Conservation (phyloP, 805 yeast genomes). For the Saturnispora diversa region DNA sequence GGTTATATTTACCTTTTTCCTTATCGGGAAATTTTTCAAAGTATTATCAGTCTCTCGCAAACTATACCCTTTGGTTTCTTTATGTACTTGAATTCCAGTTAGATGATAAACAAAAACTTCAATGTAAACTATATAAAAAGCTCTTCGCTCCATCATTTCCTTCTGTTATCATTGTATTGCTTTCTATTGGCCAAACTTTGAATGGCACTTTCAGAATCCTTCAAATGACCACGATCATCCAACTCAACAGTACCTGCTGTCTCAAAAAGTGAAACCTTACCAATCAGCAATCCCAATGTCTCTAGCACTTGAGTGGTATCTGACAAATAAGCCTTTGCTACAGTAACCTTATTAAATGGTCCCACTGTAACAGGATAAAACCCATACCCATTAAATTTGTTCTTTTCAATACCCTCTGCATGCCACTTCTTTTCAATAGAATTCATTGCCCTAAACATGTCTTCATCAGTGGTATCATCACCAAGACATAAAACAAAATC, state of each 20-base stretch:
- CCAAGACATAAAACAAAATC: conserved; percentile 88
- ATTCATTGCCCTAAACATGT: conserved; percentile 80
- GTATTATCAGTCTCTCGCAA: too few species aligned
- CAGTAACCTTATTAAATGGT: conserved; percentile 78
- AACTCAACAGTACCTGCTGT: conserved; percentile 68
- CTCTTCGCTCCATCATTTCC: background rate
- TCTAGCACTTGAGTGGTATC: conserved; percentile 83
- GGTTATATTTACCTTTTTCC: conserved; percentile 72
- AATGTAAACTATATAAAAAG: too few species aligned
- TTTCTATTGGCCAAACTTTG: conserved; percentile 39
- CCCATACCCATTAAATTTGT: conserved; percentile 48
- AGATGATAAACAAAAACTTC: too few species aligned
- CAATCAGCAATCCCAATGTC: conserved; percentile 70
- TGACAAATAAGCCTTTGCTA: conserved; percentile 75
- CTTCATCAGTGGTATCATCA: conserved; percentile 96
- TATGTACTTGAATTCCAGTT: too few species aligned
- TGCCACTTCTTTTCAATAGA: conserved; percentile 51
- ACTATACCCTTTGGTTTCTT: too few species aligned
- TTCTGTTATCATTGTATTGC: conserved; percentile 68
- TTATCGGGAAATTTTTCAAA: conserved; percentile 31
- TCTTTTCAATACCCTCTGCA: conserved; percentile 33
- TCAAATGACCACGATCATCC: conserved; percentile 70
- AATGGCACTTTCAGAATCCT: conserved; percentile 37
- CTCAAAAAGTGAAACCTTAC: conserved; percentile 71
- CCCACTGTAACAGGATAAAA: conserved; percentile 87